Evolutionary conservation across 768 basidiomycete genomes (phyloP).

Genomic region (Russula foetens): DNA sequence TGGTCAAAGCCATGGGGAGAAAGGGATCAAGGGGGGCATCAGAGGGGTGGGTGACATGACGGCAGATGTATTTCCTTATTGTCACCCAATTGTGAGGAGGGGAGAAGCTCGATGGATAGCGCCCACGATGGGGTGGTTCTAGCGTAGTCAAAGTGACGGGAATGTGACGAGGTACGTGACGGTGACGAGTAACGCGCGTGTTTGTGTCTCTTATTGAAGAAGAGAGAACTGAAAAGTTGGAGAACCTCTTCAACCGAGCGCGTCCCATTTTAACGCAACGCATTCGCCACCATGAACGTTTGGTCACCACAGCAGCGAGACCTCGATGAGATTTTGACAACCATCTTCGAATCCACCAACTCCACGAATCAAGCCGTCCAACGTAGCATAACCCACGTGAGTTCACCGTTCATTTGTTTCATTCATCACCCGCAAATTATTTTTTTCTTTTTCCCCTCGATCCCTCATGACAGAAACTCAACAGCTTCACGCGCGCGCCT

Average conservation of each 20-base stretch:
- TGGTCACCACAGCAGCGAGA: slow-evolving; percentile 84
- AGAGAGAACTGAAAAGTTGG: slow-evolving; percentile 9
- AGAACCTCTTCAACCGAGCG: slow-evolving; percentile 13
- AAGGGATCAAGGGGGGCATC: too few relatives aligned
- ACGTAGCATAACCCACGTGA: slow-evolving; percentile 74
- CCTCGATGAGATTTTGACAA: slow-evolving; percentile 86
- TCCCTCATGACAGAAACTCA: slow-evolving; percentile 57
- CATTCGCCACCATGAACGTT: slow-evolving; percentile 35
- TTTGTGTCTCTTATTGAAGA: slow-evolving; percentile 14
- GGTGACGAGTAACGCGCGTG: slow-evolving; percentile 15
- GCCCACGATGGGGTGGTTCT: background rate
- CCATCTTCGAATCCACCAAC: slow-evolving; percentile 86
- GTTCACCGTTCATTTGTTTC: slow-evolving; percentile 22
- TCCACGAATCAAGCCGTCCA: slow-evolving; percentile 62
- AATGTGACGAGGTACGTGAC: background rate
- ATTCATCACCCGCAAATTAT: slow-evolving; percentile 19
- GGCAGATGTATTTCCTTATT: background rate
- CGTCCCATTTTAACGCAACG: slow-evolving; percentile 17
- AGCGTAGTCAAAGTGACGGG: background rate
- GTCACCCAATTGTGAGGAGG: background rate
- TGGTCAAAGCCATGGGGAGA: background rate
- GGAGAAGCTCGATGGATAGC: background rate
- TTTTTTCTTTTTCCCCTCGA: slow-evolving; percentile 18
- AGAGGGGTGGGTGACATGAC: background rate
- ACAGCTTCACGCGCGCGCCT: slow-evolving; percentile 76